These are phyloP conservation scores for Vitis riparia DNA, from an alignment of 164 flowering plant species.

Conservation along the genomic window DNA sequence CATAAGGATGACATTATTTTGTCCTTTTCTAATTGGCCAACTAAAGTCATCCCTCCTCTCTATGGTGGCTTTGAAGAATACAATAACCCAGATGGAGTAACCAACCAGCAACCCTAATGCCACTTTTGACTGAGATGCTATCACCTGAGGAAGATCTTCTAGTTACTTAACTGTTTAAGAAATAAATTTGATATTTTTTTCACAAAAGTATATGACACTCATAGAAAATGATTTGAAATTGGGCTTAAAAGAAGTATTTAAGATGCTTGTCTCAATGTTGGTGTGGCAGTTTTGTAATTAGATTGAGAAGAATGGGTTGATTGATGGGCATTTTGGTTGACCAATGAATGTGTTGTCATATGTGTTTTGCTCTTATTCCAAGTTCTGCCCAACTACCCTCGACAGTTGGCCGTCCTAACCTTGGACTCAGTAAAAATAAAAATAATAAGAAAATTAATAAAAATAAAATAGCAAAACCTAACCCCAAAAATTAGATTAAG, in stretches of 20 bases:
- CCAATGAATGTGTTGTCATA: background rate
- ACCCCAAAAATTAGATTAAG: background rate
- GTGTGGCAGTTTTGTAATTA: no score
- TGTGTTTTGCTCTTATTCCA: background rate
- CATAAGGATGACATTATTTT: background rate
- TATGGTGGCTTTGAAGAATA: background rate
- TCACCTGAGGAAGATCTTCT: no score
- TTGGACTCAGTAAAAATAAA: background rate
- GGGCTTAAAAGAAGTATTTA: no score
- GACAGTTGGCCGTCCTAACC: slow-evolving; percentile 13
- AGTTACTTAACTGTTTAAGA: no score
- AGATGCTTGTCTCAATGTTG: no score
- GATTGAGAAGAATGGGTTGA: no score
- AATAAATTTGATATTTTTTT: no score
- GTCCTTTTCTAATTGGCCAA: background rate
- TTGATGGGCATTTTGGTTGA: background rate
- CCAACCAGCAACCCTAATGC: background rate
- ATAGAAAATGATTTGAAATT: no score
- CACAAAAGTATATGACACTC: no score
- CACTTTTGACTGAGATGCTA: background rate
- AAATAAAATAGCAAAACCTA: background rate
- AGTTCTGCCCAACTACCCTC: slow-evolving; percentile 12
- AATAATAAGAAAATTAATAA: background rate
- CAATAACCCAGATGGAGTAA: background rate
- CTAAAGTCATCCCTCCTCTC: background rate